phyloP scores from a whole-genome alignment of 768 basidiomycete species.

The Termitomyces sp. region DNA sequence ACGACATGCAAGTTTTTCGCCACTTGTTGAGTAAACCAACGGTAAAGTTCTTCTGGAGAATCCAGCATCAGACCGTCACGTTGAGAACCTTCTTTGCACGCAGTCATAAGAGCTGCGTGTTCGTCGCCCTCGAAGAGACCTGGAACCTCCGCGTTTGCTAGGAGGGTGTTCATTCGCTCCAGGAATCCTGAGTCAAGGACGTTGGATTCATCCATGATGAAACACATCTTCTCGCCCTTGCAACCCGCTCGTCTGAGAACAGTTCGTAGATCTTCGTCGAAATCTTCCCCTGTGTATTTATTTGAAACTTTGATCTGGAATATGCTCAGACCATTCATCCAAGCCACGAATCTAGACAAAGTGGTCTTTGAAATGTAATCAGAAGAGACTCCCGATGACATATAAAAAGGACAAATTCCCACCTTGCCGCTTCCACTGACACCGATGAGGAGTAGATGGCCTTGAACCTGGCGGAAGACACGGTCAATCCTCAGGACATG shows the following conservation, averaged over 20 bases:
- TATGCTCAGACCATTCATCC: conserved; percentile 99
- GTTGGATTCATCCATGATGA: conserved; percentile 99
- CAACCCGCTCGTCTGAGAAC: conserved; percentile 95
- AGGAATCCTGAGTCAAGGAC: conserved; percentile 98
- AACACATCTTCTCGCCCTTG: conserved; percentile 98
- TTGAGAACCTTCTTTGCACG: conserved; percentile 99
- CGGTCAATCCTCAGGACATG: conserved; percentile 97
- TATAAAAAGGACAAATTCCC: conserved; percentile 12
- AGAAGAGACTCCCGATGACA: conserved; percentile 2
- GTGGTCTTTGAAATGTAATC: conserved; percentile 64
- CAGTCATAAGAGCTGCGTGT: conserved; percentile 95
- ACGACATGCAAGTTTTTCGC: conserved; percentile 98
- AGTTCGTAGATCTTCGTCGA: conserved; percentile 93
- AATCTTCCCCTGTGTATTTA: conserved; percentile 97
- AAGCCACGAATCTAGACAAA: conserved; percentile 95
- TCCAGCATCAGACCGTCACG: conserved; percentile 97
- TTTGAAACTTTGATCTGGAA: conserved; percentile 99
- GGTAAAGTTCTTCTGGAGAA: conserved; percentile 94
- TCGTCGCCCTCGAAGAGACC: conserved; percentile 99
- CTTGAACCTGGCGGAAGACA: conserved; percentile 97
- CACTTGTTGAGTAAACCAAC: conserved; percentile 98
- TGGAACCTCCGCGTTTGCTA: conserved; percentile 99
- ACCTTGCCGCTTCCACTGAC: conserved; percentile 99
- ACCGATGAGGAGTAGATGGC: conserved; percentile 93
- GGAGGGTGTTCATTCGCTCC: conserved; percentile 98